These are phyloP conservation scores for Grammothele lineata DNA, from an alignment of 768 basidiomycete genomes.

Conservation along the genomic window DNA sequence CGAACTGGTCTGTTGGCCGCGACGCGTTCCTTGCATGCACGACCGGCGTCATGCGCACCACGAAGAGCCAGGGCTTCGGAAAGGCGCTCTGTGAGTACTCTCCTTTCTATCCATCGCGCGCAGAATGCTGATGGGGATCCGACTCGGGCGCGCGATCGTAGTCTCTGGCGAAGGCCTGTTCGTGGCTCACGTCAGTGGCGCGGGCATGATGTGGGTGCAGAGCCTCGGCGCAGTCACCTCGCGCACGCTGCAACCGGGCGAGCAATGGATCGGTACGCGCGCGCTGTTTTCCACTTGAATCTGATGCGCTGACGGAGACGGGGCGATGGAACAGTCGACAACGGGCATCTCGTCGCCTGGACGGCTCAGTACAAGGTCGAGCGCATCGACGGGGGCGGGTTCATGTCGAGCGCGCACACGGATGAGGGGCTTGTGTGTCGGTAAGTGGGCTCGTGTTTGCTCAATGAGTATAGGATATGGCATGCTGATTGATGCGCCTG, in stretches of 20 bases:
- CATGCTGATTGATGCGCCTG: no score
- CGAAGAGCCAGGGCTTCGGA: constrained; percentile 26
- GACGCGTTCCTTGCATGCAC: constrained; percentile 30
- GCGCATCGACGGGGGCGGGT: constrained; percentile 27
- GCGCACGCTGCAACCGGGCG: constrained; percentile 23
- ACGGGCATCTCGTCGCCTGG: constrained; percentile 34
- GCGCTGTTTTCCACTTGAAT: background rate
- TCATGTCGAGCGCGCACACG: constrained; percentile 26
- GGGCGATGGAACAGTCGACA: constrained; percentile 23
- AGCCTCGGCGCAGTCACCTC: constrained; percentile 29
- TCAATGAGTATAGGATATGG: no score
- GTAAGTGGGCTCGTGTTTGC: constrained; percentile 10
- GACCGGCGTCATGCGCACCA: constrained; percentile 18
- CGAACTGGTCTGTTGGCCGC: constrained; percentile 26
- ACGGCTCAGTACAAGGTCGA: constrained; percentile 30
- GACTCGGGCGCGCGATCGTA: no score
- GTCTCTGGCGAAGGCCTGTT: constrained; percentile 33
- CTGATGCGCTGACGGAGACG: no score
- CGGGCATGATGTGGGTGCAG: constrained; percentile 28
- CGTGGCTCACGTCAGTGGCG: constrained; percentile 22
- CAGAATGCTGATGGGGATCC: no score
- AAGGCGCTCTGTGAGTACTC: constrained; percentile 27
- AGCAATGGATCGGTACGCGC: constrained; percentile 29
- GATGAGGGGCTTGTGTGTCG: constrained; percentile 32
- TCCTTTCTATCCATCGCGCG: background rate